A percentile compares a stretch with the other conserved stretches of the same genome.
Evolutionary conservation across 108 stramenopile genomes (phyloP).

Genomic region (Pelagomonas calceolata): DNA sequence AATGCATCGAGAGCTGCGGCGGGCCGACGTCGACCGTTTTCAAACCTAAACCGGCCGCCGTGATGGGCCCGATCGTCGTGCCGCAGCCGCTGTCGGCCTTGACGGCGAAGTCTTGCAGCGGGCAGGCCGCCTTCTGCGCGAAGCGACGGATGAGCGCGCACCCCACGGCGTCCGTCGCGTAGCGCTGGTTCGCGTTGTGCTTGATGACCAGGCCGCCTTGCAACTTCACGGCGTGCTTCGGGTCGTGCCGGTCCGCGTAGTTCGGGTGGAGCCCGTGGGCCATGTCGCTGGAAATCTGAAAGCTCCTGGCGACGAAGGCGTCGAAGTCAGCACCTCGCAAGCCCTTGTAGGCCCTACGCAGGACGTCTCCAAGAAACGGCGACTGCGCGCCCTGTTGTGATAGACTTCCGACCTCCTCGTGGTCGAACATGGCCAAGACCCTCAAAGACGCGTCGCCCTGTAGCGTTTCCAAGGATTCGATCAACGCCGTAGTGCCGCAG

Average conservation of each 20-base stretch:
- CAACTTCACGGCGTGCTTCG: conserved; percentile 75
- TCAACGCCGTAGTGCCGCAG: conserved; percentile 56
- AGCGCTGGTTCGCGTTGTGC: conserved; percentile 89
- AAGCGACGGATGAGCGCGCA: conserved; percentile 73
- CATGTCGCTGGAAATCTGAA: conserved; percentile 65
- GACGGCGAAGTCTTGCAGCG: conserved; percentile 81
- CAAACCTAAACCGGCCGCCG: conserved; percentile 73
- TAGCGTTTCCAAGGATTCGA: conserved; percentile 22
- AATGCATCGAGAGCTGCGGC: conserved; percentile 92
- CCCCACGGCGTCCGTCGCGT: conserved; percentile 80
- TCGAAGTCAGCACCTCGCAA: neutral
- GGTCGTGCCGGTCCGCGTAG: conserved; percentile 86
- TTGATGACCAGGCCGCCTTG: conserved; percentile 94
- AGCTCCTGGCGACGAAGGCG: conserved; percentile 11
- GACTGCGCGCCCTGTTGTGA: conserved; percentile 17
- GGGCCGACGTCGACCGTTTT: conserved; percentile 89
- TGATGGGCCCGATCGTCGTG: conserved; percentile 88
- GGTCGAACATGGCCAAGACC: conserved; percentile 86
- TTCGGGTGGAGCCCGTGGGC: conserved; percentile 97
- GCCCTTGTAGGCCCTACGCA: neutral
- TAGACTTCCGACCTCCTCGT: conserved; percentile 86
- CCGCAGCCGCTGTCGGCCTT: conserved; percentile 89
- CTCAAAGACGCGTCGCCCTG: conserved; percentile 53
- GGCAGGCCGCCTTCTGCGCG: conserved; percentile 51
- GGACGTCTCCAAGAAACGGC: conserved; percentile 8